phyloP scores from a whole-genome alignment of 768 basidiomycete species.

The Leccinum truebloodii region DNA sequence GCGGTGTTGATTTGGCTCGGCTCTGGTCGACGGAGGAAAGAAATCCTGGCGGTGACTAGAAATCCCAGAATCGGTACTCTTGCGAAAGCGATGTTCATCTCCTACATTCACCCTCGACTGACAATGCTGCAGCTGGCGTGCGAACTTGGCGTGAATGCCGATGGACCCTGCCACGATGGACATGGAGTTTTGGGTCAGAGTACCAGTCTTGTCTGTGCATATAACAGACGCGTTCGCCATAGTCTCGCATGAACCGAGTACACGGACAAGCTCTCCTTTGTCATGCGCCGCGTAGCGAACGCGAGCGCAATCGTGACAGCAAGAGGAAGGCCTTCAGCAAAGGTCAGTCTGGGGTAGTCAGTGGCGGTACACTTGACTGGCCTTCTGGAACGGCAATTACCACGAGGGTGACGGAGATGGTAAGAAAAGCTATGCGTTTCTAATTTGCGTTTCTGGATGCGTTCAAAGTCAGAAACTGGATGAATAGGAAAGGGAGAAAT shows the following conservation, averaged over 20 bases:
- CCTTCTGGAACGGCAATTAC: conserved; percentile 90
- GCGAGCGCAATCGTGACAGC: conserved; percentile 96
- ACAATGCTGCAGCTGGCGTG: conserved; percentile 73
- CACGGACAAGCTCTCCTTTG: conserved; percentile 91
- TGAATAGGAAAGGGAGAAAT: background rate
- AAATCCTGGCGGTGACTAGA: conserved; percentile 68
- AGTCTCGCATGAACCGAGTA: conserved; percentile 95
- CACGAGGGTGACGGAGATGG: conserved; percentile 91
- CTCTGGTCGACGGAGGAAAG: conserved; percentile 68
- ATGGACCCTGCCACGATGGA: conserved; percentile 94
- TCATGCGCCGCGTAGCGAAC: conserved; percentile 99
- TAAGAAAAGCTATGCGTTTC: conserved; percentile 41
- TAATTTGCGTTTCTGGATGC: conserved; percentile 54
- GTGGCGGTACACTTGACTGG: conserved; percentile 17
- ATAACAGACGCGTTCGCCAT: conserved; percentile 98
- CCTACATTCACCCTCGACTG: conserved; percentile 69
- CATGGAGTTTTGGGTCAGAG: conserved; percentile 95
- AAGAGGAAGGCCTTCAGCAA: conserved; percentile 73
- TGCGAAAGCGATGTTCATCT: conserved; percentile 41
- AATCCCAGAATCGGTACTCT: conserved; percentile 32
- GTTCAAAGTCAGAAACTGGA: conserved; percentile 10
- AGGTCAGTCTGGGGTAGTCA: background rate
- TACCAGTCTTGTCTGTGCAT: conserved; percentile 96
- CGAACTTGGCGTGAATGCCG: conserved; percentile 94
- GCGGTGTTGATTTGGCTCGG: conserved; percentile 54